These are phyloP conservation scores for Plasmodium ovale DNA, from an alignment of 169 alveolate species.

Conservation along the genomic window DNA sequence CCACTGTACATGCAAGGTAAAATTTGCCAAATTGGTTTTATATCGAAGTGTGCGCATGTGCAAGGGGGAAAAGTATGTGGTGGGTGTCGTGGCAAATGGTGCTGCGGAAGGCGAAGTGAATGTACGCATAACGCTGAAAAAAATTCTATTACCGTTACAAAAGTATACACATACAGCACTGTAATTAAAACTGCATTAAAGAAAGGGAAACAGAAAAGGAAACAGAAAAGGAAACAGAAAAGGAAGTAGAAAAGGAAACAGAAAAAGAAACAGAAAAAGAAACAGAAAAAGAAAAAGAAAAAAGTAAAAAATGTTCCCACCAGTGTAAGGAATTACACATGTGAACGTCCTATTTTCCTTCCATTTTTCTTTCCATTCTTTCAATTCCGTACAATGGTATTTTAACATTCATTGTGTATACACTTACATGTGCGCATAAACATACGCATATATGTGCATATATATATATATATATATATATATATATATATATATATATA, in stretches of 20 bases:
- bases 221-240: too few species aligned
- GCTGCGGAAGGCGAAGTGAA: too few species aligned
- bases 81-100: too few species aligned
- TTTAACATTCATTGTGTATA: conserved; percentile 8
- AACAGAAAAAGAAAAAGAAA: background rate
- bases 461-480: background rate
- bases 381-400: too few species aligned
- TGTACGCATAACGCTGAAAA: too few species aligned
- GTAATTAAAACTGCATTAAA: too few species aligned
- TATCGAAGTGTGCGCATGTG: background rate
- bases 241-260: too few species aligned
- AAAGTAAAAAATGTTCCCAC: background rate
- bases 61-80: background rate
- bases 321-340: background rate
- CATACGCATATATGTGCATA: background rate
- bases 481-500: conserved; percentile 3
- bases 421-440: background rate
- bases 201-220: too few species aligned
- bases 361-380: too few species aligned
- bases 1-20: conserved; percentile 57
- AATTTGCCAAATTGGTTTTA: background rate
- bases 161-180: background rate
- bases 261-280: background rate
- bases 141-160: background rate
- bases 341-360: too few species aligned